Conservation (phyloP, 768 basidiomycete genomes). For the Amanita subjunquillea region DNA sequence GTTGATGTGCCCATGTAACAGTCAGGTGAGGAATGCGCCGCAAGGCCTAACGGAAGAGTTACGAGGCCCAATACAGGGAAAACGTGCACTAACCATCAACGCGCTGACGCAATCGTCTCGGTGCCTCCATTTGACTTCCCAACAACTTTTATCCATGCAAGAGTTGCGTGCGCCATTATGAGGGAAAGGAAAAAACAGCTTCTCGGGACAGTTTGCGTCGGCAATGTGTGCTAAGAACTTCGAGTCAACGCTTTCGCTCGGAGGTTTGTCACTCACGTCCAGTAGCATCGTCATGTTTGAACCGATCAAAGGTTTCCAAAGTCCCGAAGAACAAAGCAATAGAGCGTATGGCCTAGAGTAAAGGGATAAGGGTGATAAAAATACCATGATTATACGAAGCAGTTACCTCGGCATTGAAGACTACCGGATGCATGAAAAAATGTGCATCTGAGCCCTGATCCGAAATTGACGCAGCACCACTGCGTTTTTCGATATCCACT, state of each 20-base stretch:
- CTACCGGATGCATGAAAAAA: slow-evolving; percentile 46
- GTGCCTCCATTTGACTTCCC: slow-evolving; percentile 75
- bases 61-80: slow-evolving; percentile 1
- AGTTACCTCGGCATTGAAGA: slow-evolving; percentile 49
- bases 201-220: background rate
- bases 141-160: slow-evolving; percentile 50
- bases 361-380: background rate
- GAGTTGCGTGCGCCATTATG: slow-evolving; percentile 47
- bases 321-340: slow-evolving; percentile 54
- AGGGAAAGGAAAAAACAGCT: slow-evolving; percentile 28
- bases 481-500: slow-evolving; percentile 23
- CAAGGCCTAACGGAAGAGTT: slow-evolving; percentile 39
- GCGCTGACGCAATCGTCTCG: slow-evolving; percentile 69
- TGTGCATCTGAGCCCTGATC: slow-evolving; percentile 14
- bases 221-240: background rate
- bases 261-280: background rate
- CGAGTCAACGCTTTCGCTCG: background rate
- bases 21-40: slow-evolving; percentile 60
- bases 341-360: slow-evolving; percentile 35
- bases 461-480: slow-evolving; percentile 11
- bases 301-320: slow-evolving; percentile 40
- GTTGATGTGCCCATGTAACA: slow-evolving; percentile 76
- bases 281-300: background rate
- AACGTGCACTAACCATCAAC: slow-evolving; percentile 39
- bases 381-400: background rate